These are phyloP conservation scores for Saprolegnia diclina DNA, from an alignment of 352 stramenopile species.

Conservation along the genomic window DNA sequence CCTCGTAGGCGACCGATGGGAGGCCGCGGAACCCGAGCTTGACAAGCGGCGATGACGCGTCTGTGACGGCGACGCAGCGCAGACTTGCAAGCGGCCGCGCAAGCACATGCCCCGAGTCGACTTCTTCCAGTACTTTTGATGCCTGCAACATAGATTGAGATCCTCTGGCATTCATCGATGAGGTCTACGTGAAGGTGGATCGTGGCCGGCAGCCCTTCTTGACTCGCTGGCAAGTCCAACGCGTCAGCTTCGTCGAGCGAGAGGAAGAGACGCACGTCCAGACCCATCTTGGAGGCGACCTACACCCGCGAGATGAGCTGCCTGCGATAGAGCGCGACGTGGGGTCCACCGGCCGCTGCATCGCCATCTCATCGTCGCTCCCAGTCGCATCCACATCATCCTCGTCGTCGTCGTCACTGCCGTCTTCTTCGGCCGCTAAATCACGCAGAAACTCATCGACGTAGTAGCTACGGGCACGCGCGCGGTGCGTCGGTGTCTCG, in stretches of 20 bases:
- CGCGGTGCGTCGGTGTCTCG: constrained; percentile 32
- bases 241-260: constrained; percentile 53
- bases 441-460: constrained; percentile 74
- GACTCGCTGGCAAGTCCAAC: constrained; percentile 55
- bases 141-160: constrained; percentile 1
- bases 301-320: background rate
- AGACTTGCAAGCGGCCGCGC: constrained; percentile 5
- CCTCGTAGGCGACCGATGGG: constrained; percentile 22
- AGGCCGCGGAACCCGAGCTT: constrained; percentile 22
- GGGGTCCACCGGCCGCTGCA: constrained; percentile 19
- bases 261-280: constrained; percentile 43
- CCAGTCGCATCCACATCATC: constrained; percentile 25
- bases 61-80: constrained; percentile 12
- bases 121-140: constrained; percentile 18
- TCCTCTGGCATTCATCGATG: background rate
- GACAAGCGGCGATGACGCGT: background rate
- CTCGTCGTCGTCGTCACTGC: constrained; percentile 32
- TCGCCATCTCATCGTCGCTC: constrained; percentile 27
- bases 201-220: constrained; percentile 42
- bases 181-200: constrained; percentile 8
- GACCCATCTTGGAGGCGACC: constrained; percentile 11
- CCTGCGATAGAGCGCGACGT: no score
- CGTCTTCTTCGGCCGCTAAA: constrained; percentile 61
- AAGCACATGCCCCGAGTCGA: background rate
- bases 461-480: constrained; percentile 35